Evolutionary conservation across 2,329 filamentous ascomycete species (phyloP), one percentile per base, ranked within the genome.

Genomic region (Phyllachora maydis): DNA sequence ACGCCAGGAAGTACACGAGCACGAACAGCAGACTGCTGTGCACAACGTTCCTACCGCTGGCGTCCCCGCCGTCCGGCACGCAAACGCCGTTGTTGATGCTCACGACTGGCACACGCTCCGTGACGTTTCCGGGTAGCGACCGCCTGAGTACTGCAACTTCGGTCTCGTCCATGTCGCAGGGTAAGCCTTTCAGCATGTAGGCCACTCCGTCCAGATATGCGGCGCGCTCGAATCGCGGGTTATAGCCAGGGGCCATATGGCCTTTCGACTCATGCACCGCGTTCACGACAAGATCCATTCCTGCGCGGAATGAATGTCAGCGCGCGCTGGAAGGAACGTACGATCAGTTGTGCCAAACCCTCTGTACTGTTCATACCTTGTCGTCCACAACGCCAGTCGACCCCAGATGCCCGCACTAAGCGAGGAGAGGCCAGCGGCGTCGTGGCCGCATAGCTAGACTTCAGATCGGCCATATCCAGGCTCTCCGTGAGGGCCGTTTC

Each of bases 181-280:
- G 70, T 0, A 76, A 50, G 5, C 60, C 68, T 30, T 57, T 59
- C 11, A 76, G 50, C 16, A 75, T 50, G 38, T 73, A 74, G 3
- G 62, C 59, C 5, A 72, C 44, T 28, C 64, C 59, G 33, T 74
- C 65, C 21, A 76, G 44, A 39, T 72, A 76, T 9, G 71, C 54
- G 31, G 67, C 65, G 16, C 69, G 56, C 23, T 61, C 59, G 33
- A 66, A 56, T 11, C 41, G 36, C 3, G 46, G 29, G 19, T 53
- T 47, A 11, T 40, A 40, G 15, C 45, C 43, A 18, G 37, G 33
- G 5, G 32, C 26, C 18, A 40, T 35, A 23, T 35, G 36, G 4
- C 37, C 29, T 5, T 43, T 35, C 2, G 33, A 30, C 14, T 62
- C 54, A 24, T 50, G 45, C 12, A 49, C 40, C 6, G 56, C 47